Conservation (phyloP, 176 grass and related monocot species). For the Oryza rufipogon region DNA sequence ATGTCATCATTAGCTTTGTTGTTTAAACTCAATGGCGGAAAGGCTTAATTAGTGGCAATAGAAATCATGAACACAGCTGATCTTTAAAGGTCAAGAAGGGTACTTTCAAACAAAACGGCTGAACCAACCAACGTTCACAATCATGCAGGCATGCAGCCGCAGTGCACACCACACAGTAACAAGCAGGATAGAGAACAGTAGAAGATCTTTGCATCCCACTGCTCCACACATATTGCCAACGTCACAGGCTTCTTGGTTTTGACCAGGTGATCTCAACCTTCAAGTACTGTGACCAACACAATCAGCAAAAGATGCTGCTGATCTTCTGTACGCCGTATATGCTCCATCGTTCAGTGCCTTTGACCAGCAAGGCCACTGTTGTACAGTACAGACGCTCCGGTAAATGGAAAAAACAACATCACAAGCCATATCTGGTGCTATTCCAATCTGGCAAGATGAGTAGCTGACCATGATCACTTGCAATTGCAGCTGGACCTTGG, state of each 20-base stretch:
- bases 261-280: constrained; percentile 41
- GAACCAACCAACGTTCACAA: background rate
- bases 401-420: constrained; percentile 6
- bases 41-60: constrained; percentile 3
- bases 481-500: background rate
- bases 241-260: constrained; percentile 39
- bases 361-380: constrained; percentile 30
- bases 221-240: constrained; percentile 25
- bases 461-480: background rate
- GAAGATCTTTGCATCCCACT: constrained; percentile 14
- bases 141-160: background rate
- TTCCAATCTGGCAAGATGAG: background rate
- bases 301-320: constrained; percentile 31
- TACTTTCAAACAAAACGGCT: background rate
- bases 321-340: background rate
- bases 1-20: constrained; percentile 33
- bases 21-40: constrained; percentile 19
- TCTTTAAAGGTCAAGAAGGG: constrained; percentile 7
- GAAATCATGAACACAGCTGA: background rate
- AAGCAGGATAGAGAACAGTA: background rate
- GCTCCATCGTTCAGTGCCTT: constrained; percentile 13
- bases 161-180: background rate
- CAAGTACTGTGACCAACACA: constrained; percentile 24
- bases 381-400: background rate
- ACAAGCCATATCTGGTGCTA: background rate